Evolutionary conservation across 495 filamentous ascomycete genomes (phyloP), one percentile per base, ranked within the genome.

Genomic region (Letharia columbiana): DNA sequence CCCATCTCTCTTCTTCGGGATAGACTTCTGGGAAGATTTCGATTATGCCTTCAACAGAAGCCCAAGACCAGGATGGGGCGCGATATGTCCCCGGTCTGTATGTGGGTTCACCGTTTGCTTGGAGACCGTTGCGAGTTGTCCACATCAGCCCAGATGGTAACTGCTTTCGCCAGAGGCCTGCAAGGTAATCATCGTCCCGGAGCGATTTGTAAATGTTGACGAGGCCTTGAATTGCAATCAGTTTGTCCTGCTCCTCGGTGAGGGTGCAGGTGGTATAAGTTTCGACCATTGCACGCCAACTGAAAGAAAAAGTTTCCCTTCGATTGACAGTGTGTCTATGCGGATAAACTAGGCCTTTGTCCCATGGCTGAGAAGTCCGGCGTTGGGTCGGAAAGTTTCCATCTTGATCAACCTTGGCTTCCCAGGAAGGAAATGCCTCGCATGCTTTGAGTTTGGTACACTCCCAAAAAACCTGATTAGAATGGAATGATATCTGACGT

Each of bases 401-500:
- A 41, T 13, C 58, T 1, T 41, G 20, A 17, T 40, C n/a, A n/a
- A 20, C 13, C 10, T 23, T 28, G 44, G 66, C 35, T 56, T 39
- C 45, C 15, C 57, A 61, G 45, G 23, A 33, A 3, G 70, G 72
- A 58, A 62, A 73, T 41, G 60, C 68, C 50, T 77, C 75, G 58
- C 74, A 77, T 23, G 69, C 71, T 10, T 71, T 64, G 15, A 59
- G 40, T 6, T 69, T 59, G 12, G 63, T 35, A 62, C 75, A 77
- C 61, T 75, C 74, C 73, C 74, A 77, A 3, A 75, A 65, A 4
- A 78, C 20, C 60, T 76, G 72, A 9, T 67, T 66, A 1, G 64
- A 40, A 9, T 70, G 68, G 47, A 73, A 77, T 28, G 73, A 64
- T 10, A 78, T 67, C 2, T 66, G 70, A 5, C 76, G 49, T 11